These are phyloP conservation scores for Saturnispora quitensis DNA, from an alignment of 805 yeast species.

Conservation along the genomic window DNA sequence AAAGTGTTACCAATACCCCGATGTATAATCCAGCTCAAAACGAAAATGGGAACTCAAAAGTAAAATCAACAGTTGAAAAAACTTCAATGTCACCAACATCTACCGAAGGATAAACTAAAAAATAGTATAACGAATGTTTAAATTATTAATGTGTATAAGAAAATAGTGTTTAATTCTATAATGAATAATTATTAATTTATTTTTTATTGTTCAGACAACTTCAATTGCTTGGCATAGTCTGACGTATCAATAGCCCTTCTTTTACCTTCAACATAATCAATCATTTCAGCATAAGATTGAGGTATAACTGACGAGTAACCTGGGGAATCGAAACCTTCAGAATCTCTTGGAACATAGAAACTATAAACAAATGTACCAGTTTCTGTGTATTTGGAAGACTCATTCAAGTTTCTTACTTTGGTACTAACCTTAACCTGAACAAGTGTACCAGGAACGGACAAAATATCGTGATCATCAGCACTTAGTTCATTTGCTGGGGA, in stretches of 20 bases:
- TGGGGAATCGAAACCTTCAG: conserved; percentile 33
- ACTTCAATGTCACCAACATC: conserved; percentile 7
- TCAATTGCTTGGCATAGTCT: conserved; percentile 43
- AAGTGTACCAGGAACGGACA: conserved; percentile 74
- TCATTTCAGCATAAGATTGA: conserved; percentile 84
- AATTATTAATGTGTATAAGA: not conserved
- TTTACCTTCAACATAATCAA: conserved; percentile 82
- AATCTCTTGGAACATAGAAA: conserved; percentile 68
- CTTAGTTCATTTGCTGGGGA: conserved; percentile 49
- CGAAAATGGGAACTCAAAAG: not conserved
- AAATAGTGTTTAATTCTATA: not conserved
- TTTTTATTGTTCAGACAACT: conserved; percentile 18
- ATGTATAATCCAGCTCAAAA: not conserved
- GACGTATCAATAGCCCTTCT: conserved; percentile 85
- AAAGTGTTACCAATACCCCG: not conserved
- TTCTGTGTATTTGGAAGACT: conserved; percentile 49
- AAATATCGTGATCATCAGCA: conserved; percentile 45
- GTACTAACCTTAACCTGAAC: conserved; percentile 88
- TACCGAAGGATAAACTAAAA: conserved; percentile 1
- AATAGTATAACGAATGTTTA: not conserved
- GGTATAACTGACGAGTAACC: conserved; percentile 77
- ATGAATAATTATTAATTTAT: not conserved
- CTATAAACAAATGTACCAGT: conserved; percentile 87
- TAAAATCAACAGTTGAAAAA: not conserved
- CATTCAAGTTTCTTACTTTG: conserved; percentile 50